A percentile compares a stretch with the other conserved stretches of the same genome.
Conservation (phyloP, 257 asterid species). For the Cinchona pubescens region DNA sequence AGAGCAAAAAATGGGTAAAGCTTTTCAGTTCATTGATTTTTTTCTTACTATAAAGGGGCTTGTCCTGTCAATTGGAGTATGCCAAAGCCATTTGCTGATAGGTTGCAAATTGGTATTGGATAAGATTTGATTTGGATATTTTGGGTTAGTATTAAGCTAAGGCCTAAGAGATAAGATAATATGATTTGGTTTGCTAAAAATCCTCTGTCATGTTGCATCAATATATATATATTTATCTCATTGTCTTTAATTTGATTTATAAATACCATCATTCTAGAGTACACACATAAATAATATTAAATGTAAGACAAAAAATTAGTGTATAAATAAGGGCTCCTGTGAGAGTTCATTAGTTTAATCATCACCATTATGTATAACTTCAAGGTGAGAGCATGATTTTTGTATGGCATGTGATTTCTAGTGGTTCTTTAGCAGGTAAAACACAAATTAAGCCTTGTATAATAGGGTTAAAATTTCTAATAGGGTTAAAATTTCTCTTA, state of each 20-base stretch:
- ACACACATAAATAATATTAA: no score
- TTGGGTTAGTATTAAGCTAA: background rate
- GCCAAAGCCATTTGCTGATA: background rate
- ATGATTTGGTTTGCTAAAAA: no score
- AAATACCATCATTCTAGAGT: no score
- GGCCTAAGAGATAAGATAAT: background rate
- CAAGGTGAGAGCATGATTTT: background rate
- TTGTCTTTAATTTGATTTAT: no score
- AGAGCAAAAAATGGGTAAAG: background rate
- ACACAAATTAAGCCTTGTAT: background rate
- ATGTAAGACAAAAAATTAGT: no score
- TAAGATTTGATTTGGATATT: conserved; percentile 12
- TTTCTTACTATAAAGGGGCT: background rate
- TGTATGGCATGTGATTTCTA: background rate
- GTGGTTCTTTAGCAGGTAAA: background rate
- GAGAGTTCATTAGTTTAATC: background rate
- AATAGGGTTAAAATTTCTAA: no score
- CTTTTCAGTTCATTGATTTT: no score
- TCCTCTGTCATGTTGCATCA: no score
- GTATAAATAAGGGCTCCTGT: no score
- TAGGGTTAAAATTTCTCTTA: no score
- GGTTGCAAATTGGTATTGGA: conserved; percentile 15
- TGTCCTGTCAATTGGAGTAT: background rate
- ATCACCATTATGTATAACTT: background rate
- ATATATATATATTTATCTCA: no score